Conservation (phyloP, 768 basidiomycete genomes). For the Amyloporia xantha region DNA sequence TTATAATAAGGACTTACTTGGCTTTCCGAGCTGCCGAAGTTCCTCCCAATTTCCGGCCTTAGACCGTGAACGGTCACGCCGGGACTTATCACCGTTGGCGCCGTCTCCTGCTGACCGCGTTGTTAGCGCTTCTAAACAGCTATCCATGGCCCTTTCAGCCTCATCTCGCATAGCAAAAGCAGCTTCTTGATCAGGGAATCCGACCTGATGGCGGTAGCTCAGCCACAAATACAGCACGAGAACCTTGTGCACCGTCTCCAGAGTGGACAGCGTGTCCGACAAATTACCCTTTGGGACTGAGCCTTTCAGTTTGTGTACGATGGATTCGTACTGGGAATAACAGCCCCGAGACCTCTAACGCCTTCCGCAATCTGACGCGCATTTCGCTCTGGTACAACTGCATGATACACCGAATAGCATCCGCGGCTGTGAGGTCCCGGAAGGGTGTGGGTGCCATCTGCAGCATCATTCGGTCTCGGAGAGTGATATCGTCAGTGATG, state of each 20-base stretch:
- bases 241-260: slow-evolving; percentile 76
- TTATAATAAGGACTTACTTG: no score
- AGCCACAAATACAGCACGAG: slow-evolving; percentile 84
- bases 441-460: slow-evolving; percentile 49
- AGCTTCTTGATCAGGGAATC: slow-evolving; percentile 51
- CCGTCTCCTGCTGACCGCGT: not conserved
- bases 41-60: no score
- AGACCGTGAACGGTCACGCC: no score
- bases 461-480: slow-evolving; percentile 39
- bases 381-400: slow-evolving; percentile 33
- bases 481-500: slow-evolving; percentile 30
- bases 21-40: no score
- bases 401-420: slow-evolving; percentile 35
- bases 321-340: slow-evolving; percentile 35
- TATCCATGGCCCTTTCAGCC: slow-evolving; percentile 64
- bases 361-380: slow-evolving; percentile 35
- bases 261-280: slow-evolving; percentile 13
- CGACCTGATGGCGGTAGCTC: slow-evolving; percentile 57
- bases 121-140: slow-evolving; percentile 35
- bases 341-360: slow-evolving; percentile 32
- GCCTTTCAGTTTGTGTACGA: slow-evolving; percentile 20
- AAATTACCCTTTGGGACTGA: not conserved
- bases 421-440: slow-evolving; percentile 33
- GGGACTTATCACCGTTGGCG: no score
- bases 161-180: slow-evolving; percentile 51